These are phyloP conservation scores for Zoysia matrella DNA, from an alignment of 202 grass and related monocot species.

Conservation along the genomic window DNA sequence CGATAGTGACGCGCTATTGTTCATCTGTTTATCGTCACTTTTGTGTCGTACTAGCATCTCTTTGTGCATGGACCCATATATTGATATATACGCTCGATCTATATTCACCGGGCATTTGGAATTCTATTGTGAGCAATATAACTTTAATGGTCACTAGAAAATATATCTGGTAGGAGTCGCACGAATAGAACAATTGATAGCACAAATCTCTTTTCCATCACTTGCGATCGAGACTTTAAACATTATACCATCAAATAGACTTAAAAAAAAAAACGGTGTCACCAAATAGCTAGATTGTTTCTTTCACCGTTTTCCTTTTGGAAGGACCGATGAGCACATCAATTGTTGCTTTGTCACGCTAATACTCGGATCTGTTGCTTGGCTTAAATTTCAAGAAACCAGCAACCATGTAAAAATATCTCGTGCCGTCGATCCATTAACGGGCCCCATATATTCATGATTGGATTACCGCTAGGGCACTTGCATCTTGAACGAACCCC, in stretches of 20 bases:
- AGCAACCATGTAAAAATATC: slow-evolving; percentile 4
- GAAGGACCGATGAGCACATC: too few relatives aligned
- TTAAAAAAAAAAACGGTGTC: too few relatives aligned
- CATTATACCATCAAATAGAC: too few relatives aligned
- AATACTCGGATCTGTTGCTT: background rate
- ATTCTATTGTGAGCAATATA: background rate
- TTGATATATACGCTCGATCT: background rate
- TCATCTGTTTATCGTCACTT: background rate
- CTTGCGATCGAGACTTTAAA: too few relatives aligned
- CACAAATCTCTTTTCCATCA: too few relatives aligned
- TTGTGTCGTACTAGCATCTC: background rate
- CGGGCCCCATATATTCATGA: slow-evolving; percentile 4
- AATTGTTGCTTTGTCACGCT: background rate
- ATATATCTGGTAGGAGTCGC: background rate
- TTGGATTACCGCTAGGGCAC: slow-evolving; percentile 8
- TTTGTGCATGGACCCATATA: background rate
- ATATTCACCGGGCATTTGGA: background rate
- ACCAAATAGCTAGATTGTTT: too few relatives aligned
- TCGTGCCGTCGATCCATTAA: background rate
- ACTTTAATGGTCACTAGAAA: background rate
- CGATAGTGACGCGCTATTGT: background rate
- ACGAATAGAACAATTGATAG: background rate
- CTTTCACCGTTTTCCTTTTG: too few relatives aligned
- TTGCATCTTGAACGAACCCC: slow-evolving; percentile 24
- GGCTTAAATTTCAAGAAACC: slow-evolving; percentile 40